Evolutionary conservation across 371 early-diverging fungal genomes (phyloP).

Genomic region (Nematocida homosporus): DNA sequence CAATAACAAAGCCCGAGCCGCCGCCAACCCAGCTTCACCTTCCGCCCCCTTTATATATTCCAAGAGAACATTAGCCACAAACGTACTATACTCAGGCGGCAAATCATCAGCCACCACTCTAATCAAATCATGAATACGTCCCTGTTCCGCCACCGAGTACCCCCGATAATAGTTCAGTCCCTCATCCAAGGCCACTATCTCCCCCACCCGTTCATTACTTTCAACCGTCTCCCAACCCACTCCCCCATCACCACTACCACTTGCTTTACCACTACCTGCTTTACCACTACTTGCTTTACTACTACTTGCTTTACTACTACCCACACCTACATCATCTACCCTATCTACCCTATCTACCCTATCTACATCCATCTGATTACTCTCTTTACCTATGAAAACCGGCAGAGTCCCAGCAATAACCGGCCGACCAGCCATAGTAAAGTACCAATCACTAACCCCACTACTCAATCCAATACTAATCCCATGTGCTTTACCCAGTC

Average conservation of each 20-base stretch:
- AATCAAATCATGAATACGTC: not conserved
- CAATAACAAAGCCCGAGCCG: slow-evolving; percentile 40
- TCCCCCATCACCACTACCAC: no score
- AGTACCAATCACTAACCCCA: not conserved
- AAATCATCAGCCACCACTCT: not conserved
- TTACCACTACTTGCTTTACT: no score
- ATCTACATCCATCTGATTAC: not conserved
- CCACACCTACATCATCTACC: not conserved
- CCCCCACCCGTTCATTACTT: not conserved
- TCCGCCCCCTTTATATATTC: slow-evolving; percentile 26
- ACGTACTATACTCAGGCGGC: slow-evolving; percentile 13
- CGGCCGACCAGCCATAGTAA: slow-evolving; percentile 5
- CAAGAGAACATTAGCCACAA: slow-evolving; percentile 36
- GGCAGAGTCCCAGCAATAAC: slow-evolving; percentile 22
- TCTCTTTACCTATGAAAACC: no score
- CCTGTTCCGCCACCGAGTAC: not conserved
- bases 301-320: no score
- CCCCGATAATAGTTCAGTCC: not conserved
- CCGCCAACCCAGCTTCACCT: slow-evolving; percentile 42
- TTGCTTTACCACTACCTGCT: no score
- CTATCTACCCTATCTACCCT: not conserved
- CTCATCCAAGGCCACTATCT: not conserved
- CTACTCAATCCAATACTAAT: not conserved
- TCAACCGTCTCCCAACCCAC: not conserved
- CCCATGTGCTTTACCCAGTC: slow-evolving; percentile 13